Evolutionary conservation across 2,329 filamentous ascomycete genomes (phyloP).

Genomic region (Blumeria hordei): DNA sequence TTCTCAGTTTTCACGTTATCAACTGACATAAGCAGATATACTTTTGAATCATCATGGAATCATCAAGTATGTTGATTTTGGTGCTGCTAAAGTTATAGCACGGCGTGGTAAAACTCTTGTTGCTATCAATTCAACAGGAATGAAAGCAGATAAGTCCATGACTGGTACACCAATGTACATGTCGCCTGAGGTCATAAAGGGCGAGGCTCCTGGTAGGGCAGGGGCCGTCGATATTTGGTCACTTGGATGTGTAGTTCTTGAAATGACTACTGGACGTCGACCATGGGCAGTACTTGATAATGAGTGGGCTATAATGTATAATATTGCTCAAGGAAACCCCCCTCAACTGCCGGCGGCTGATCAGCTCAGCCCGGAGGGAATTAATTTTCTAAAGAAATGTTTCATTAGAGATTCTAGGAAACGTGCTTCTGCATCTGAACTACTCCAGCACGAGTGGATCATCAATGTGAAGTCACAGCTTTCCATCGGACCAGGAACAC

Average conservation of each 20-base stretch:
- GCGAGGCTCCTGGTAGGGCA: slow-evolving; percentile 53
- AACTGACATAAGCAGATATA: slow-evolving; percentile 36
- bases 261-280: slow-evolving; percentile 86
- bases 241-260: slow-evolving; percentile 81
- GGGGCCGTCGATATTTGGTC: slow-evolving; percentile 93
- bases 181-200: slow-evolving; percentile 96
- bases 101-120: slow-evolving; percentile 75
- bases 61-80: slow-evolving; percentile 98
- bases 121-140: slow-evolving; percentile 21
- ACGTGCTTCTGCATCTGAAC: slow-evolving; percentile 60
- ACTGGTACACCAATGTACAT: slow-evolving; percentile 99
- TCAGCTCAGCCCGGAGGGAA: slow-evolving; percentile 60
- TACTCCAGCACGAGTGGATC: slow-evolving; percentile 87
- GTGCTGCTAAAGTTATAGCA: slow-evolving; percentile 89
- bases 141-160: slow-evolving; percentile 62
- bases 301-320: slow-evolving; percentile 99
- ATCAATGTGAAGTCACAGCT: slow-evolving; percentile 39
- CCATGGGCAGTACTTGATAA: slow-evolving; percentile 95
- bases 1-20: too few relatives aligned
- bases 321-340: slow-evolving; percentile 90
- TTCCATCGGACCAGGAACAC: slow-evolving; percentile 33
- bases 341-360: slow-evolving; percentile 62
- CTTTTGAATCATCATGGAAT: slow-evolving; percentile 92
- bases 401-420: slow-evolving; percentile 65
- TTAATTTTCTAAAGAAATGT: slow-evolving; percentile 73